Base-by-base conservation (phyloP, 768 basidiomycete genomes). In the Scleroderma bovista region DNA sequence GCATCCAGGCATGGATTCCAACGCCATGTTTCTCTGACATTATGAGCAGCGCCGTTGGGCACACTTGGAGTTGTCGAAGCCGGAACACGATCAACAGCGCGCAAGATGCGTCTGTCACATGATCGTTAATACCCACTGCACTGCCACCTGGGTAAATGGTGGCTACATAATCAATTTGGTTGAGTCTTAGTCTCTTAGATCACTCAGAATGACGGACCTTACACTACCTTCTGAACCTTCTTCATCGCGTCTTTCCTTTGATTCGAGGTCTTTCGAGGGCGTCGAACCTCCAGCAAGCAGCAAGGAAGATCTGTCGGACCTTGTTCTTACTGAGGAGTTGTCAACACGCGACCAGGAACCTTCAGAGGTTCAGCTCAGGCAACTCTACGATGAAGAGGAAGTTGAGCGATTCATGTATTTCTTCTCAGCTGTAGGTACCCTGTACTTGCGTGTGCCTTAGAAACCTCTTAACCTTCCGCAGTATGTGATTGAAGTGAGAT, bases 1-100 rank as follows among this genome's bases (percentile, higher is more conserved):
- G 75, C 49, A 79, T 78, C 89, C 89, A 92, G 63, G 74, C 70
- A 24, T 81, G 60, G 16, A 89, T 77, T n/a, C 84, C 83, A 13
- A 68, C 12, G 39, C 41, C 24, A 29, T 53, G 50, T 20, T 54
- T 55, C 32, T 36, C 19, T 38, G 51, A 52, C 19, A 47, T 46
- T 20, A 26, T 55, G 22, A 41, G 44, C 55, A 55, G 31, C n/a
- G 22, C 39, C 20, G 24, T 44, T 12, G 51, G 33, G 20, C 11
- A 34, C 19, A 15, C 6, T 31, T 11, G 19, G 17, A 44, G 45
- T 47, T 62, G 64, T 63, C 31, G 61, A 32, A 43, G n/a, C n/a
- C n/a, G n/a, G n/a, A n/a, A n/a, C n/a, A n/a, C n/a, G 40, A 42
- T 43, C 57, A 38, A 64, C 53, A 66, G 34, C 46, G 20, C 17